Percentiles rank a stretch among this genome's conserved stretches.
Conservation (phyloP, 495 filamentous ascomycete genomes). For the Penicillium malachiteum region DNA sequence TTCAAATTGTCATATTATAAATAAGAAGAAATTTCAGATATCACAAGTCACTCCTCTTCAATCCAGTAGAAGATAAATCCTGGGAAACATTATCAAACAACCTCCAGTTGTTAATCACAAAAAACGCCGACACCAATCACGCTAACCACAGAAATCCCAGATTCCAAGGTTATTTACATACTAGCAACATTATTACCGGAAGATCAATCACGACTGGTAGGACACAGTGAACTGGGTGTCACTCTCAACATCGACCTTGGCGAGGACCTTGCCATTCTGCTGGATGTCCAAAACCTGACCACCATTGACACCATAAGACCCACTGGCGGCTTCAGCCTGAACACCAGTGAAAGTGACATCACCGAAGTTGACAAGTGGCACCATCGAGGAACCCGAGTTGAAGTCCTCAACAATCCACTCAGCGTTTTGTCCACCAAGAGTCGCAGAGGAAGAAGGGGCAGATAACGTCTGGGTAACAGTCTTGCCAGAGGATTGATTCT, state of each 20-base stretch:
- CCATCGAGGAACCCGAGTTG: constrained; percentile 42
- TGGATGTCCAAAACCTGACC: constrained; percentile 53
- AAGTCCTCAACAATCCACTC: constrained; percentile 71
- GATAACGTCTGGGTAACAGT: constrained; percentile 51
- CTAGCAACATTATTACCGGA: background rate
- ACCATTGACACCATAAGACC: constrained; percentile 32
- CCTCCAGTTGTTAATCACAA: background rate
- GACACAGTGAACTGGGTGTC: constrained; percentile 36
- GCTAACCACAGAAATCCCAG: background rate
- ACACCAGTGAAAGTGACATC: constrained; percentile 49
- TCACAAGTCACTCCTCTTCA: too few relatives aligned
- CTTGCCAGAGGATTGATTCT: constrained; percentile 56
- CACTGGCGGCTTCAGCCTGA: constrained; percentile 34
- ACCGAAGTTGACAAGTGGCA: constrained; percentile 56
- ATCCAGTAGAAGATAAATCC: too few relatives aligned
- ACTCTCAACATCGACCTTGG: constrained; percentile 41
- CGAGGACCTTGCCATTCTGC: constrained; percentile 49
- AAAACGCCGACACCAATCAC: background rate
- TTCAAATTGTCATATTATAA: too few relatives aligned
- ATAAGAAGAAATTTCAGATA: too few relatives aligned
- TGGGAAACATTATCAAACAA: too few relatives aligned
- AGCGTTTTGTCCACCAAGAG: constrained; percentile 48
- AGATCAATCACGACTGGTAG: constrained; percentile 17
- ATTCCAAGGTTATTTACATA: background rate
- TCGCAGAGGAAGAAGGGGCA: constrained; percentile 33